Base-by-base conservation (phyloP, 768 basidiomycete species). In the Terana coerulea region DNA sequence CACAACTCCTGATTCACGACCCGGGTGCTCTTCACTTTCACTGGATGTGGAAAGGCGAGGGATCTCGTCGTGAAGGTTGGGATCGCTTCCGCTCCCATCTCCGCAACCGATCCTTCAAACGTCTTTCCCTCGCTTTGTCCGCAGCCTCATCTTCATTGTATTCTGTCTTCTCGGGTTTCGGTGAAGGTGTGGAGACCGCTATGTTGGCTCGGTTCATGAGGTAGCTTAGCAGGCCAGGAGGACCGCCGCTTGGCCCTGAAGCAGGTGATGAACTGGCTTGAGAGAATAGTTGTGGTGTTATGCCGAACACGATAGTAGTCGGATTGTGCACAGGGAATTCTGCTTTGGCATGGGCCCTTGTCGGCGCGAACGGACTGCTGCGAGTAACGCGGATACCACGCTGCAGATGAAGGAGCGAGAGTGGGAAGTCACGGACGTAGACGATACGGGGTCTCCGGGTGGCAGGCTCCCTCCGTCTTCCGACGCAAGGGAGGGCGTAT, bases 251-350 rank as follows among this genome's bases (percentile, higher is more conserved):
- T 15, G 25, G 26, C 17, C 39, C 45, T 7, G 48, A 37, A 14
- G 33, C 22, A 14, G 12, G 14, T 24, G 49, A 36, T 4, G 28
- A 11, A 8, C 28, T 24, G 12, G 28, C 6, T 1, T 34, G 8
- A 75, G 12, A 80, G 70, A n/a, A 92, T 69, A 3, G 88, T 71
- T 24, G 30, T 14, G 93, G 91, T 0, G 87, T 84, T 61, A 91
- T 82, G n/a, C 92, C 91, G 60, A 95, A 88, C 15, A 97, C 75
- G 41, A 97, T 91, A 7, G 85, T 81, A 59, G 86, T 88, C 2
- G 92, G 90, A 61, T 81, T 81, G 30, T 67, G 57, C 11, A 83
- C 77, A 1, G 82, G 77, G 81, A 79, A 5, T 80, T 74, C 10
- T 82, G 75, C 25, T 81, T 73, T 0, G 81, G 68, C 7, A 85